phyloP scores from a whole-genome alignment of 2,329 filamentous ascomycete genomes.

The Thielaviopsis populi region DNA sequence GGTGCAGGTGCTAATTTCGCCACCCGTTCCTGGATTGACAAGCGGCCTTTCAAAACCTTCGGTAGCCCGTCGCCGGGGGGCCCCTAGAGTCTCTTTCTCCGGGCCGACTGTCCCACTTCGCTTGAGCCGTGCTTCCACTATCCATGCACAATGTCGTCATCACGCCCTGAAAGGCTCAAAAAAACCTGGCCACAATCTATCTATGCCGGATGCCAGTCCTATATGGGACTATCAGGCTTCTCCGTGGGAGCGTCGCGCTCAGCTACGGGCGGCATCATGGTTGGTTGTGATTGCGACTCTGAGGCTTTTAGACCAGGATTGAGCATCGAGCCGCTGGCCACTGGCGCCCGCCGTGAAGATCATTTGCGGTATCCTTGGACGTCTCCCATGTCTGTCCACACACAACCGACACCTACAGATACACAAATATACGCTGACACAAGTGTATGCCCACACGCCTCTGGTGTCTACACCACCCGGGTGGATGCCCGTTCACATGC shows the following conservation, averaged over 20 bases:
- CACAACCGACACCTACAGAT: neutral
- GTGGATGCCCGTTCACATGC: neutral
- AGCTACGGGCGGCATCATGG: constrained; percentile 13
- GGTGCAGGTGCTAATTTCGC: constrained; percentile 10
- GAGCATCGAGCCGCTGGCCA: neutral
- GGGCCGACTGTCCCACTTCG: constrained; percentile 17
- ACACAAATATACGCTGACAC: neutral
- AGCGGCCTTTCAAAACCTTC: constrained; percentile 10
- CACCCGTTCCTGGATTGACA: constrained; percentile 15
- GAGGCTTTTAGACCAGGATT: constrained; percentile 13
- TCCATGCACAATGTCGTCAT: constrained; percentile 16
- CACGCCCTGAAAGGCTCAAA: constrained; percentile 5
- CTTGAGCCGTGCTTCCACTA: constrained; percentile 14
- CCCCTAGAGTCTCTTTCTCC: constrained; percentile 13
- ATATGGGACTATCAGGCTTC: constrained; percentile 12
- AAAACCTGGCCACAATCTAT: constrained; percentile 5
- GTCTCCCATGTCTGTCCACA: neutral
- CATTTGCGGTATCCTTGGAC: neutral
- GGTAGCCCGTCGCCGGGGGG: constrained; percentile 15
- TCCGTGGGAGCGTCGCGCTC: constrained; percentile 8
- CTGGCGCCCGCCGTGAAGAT: neutral
- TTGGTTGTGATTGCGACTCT: constrained; percentile 11
- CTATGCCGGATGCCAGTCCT: constrained; percentile 11
- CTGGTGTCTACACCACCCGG: neutral
- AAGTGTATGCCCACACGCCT: neutral